Base-by-base conservation (phyloP, 2,329 filamentous ascomycete species). In the Lanzia echinophila region DNA sequence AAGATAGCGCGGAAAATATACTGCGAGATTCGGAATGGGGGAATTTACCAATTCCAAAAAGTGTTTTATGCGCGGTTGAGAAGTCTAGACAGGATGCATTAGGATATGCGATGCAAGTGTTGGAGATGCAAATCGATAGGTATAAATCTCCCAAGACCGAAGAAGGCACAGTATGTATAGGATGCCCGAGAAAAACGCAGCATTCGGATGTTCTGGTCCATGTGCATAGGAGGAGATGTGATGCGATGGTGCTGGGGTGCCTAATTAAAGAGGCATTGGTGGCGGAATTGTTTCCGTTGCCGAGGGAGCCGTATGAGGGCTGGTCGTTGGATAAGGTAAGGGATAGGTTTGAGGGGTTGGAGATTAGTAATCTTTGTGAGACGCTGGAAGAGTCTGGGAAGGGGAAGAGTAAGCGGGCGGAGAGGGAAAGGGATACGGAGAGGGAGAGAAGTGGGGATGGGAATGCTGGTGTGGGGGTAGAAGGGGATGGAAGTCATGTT, bases 1-100 rank as follows among this genome's bases (percentile, higher is more conserved):
- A 34, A 6, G 51, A 50, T 34, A 54, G 51, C 20, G 36, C 50
- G 15, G 17, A 47, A 20, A 48, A 41, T 41, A 24, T 53, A 3
- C 17, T 39, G 24, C 41, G 38, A 17, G 47, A 32, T n/a, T 28
- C 24, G 2, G 19, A 17, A 13, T 53, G 43, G 3, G 20, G 48
- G 48, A 36, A 33, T n/a, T 31, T 53, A 13, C 50, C 50, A 2
- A 38, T 53, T 2, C 43, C 50, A 17, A 11, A 7, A 13, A 33
- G 13, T 33, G 44, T 53, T 2, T 33, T 53, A 11, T 43, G 50
- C 47, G 17, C 12, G 33, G 8, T 28, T 28, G 24, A 28, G 24
- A 28, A 28, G 24, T 28, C 24, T 4, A 28, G 24, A 28, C 24
- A 28, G 24, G 24, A 28, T 28, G 24, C 24, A 8, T 28, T 28